A percentile compares a stretch with the other conserved stretches of the same genome.
phyloP scores from a whole-genome alignment of 2,329 filamentous ascomycete species.

The Aplosporella prunicola region DNA sequence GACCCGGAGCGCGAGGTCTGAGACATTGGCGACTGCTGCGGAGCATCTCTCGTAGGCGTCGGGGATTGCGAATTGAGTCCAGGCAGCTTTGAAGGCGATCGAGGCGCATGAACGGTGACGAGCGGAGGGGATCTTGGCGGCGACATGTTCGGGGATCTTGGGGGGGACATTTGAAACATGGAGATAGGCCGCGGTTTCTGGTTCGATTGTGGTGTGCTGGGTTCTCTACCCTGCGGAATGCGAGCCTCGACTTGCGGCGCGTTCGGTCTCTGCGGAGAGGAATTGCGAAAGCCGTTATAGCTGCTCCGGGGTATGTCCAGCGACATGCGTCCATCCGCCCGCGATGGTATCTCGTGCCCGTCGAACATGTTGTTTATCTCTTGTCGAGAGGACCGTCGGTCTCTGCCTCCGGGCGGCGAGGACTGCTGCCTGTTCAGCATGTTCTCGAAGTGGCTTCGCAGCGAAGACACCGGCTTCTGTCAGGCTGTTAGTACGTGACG shows the following conservation, averaged over 20 bases:
- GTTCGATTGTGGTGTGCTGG: too few species aligned
- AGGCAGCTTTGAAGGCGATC: constrained; percentile 51
- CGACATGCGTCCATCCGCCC: constrained; percentile 29
- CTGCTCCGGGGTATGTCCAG: constrained; percentile 32
- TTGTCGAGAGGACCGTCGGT: constrained; percentile 18
- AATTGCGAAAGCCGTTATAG: constrained; percentile 3
- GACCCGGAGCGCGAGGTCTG: constrained; percentile 12
- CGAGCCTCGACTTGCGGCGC: too few species aligned
- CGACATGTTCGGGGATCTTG: constrained; percentile 27
- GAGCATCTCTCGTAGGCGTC: constrained; percentile 20
- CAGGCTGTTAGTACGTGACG: constrained; percentile 14
- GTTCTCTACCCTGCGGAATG: constrained; percentile 14
- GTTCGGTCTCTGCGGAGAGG: constrained; percentile 6
- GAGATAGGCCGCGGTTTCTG: constrained; percentile 36
- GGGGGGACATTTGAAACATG: constrained; percentile 39
- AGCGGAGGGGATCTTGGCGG: constrained; percentile 50
- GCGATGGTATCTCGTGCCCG: constrained; percentile 19
- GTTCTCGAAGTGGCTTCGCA: constrained; percentile 74
- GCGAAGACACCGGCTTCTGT: constrained; percentile 71
- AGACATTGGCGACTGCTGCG: constrained; percentile 17
- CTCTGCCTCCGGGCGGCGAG: constrained; percentile 14
- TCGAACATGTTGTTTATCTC: constrained; percentile 24
- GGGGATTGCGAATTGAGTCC: constrained; percentile 24
- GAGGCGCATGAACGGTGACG: constrained; percentile 60
- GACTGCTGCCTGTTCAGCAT: constrained; percentile 42